phyloP scores from a whole-genome alignment of 192 early-diverging fungal species.

The Coemansia sp. region DNA sequence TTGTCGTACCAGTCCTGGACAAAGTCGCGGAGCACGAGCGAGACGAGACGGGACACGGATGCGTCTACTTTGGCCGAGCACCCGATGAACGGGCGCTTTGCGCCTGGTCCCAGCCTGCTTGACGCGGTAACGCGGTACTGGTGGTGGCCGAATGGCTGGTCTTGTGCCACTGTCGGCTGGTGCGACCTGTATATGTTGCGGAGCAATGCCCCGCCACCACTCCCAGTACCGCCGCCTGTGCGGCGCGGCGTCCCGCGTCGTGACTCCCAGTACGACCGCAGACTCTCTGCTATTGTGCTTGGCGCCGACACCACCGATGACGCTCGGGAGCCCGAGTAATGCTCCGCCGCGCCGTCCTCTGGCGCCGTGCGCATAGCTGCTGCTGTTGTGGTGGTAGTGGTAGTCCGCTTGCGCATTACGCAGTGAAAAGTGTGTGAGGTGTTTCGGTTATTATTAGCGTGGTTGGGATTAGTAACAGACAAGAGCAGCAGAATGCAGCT shows the following conservation, averaged over 20 bases:
- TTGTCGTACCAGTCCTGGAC: constrained; percentile 48
- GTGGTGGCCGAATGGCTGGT: no score
- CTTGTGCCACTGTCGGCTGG: not conserved
- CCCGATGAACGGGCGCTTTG: constrained; percentile 14
- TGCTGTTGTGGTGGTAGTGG: not conserved
- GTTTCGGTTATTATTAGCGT: not conserved
- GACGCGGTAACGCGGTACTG: not conserved
- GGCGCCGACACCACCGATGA: constrained; percentile 41
- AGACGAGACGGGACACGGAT: constrained; percentile 28
- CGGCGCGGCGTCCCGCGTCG: constrained; percentile 26
- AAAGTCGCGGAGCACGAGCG: constrained; percentile 45
- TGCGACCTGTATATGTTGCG: constrained; percentile 31
- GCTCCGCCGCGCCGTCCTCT: constrained; percentile 8
- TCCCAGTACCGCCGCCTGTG: not conserved
- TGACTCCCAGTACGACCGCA: constrained; percentile 50
- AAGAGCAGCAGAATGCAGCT: not conserved
- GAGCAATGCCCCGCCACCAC: constrained; percentile 10
- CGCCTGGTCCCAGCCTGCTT: not conserved
- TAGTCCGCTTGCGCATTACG: not conserved
- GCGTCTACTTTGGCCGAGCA: constrained; percentile 30
- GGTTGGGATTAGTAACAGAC: not conserved
- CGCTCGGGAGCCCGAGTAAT: constrained; percentile 22
- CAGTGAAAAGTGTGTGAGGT: not conserved
- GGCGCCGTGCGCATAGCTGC: not conserved
- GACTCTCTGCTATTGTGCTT: constrained; percentile 46